A percentile compares a stretch with the other conserved stretches of the same genome.
These are phyloP conservation scores for Cytospora schulzeri DNA, from an alignment of 2,329 filamentous ascomycete species.

Conservation along the genomic window DNA sequence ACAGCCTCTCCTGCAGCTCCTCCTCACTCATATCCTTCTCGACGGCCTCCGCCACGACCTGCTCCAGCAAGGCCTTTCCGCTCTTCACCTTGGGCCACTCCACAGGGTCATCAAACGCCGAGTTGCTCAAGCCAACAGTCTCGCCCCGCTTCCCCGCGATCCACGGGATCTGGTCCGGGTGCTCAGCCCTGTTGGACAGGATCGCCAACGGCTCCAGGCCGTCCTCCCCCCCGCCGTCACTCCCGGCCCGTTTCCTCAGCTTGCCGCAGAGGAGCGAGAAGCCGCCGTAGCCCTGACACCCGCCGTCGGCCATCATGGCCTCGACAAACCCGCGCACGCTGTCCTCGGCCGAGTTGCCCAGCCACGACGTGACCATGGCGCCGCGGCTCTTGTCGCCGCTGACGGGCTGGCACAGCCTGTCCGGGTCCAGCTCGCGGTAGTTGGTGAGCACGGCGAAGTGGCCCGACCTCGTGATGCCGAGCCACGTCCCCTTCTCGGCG, in stretches of 20 bases:
- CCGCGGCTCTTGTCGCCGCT: conserved; percentile 61
- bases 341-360: conserved; percentile 52
- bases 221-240: conserved; percentile 28
- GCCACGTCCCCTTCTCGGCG: conserved; percentile 65
- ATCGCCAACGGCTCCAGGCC: conserved; percentile 57
- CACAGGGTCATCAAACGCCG: conserved; percentile 54
- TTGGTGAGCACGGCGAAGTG: conserved; percentile 68
- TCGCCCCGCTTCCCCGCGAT: conserved; percentile 54
- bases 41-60: conserved; percentile 45
- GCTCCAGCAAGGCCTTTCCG: conserved; percentile 51
- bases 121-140: conserved; percentile 65
- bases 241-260: conserved; percentile 42
- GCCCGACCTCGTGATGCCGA: conserved; percentile 62
- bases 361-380: conserved; percentile 65
- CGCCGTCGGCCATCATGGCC: conserved; percentile 52
- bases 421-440: conserved; percentile 58
- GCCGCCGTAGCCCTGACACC: conserved; percentile 64
- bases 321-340: conserved; percentile 53
- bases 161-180: conserved; percentile 58
- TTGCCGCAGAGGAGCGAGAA: conserved; percentile 69
- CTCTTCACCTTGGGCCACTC: conserved; percentile 64
- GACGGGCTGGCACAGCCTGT: conserved; percentile 55
- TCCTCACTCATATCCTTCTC: conserved; percentile 45
- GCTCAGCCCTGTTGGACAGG: conserved; percentile 61
- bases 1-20: conserved; percentile 53